phyloP scores from a whole-genome alignment of 257 asterid species.

The Plectranthus barbatus region DNA sequence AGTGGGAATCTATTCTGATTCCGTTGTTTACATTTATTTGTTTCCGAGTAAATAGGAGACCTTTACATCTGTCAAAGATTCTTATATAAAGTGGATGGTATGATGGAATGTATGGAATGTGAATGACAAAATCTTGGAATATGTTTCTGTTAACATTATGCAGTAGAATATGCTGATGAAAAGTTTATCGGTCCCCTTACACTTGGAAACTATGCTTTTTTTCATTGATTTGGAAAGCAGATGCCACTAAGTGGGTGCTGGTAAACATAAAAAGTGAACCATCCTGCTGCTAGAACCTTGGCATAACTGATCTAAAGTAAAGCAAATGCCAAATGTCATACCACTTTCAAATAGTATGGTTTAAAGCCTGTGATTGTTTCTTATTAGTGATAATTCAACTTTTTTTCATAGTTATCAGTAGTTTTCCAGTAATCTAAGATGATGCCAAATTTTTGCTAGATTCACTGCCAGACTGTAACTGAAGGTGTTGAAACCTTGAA shows the following conservation, averaged over 20 bases:
- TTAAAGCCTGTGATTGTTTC: not conserved
- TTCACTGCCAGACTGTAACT: constrained; percentile 66
- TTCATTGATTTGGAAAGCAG: not conserved
- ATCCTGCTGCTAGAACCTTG: not conserved
- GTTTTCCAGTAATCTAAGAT: not conserved
- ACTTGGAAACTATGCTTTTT: not conserved
- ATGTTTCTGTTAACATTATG: not conserved
- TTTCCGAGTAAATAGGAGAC: not conserved
- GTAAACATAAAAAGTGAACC: not conserved
- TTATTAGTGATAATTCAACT: not conserved
- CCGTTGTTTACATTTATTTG: not conserved
- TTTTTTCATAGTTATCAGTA: not conserved
- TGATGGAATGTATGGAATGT: not conserved
- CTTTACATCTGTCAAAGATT: not conserved
- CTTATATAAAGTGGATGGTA: constrained; percentile 1
- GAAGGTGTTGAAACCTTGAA: constrained; percentile 53
- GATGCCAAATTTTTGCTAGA: constrained; percentile 26
- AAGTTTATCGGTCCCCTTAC: not conserved
- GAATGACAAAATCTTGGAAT: not conserved
- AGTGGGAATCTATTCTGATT: not conserved
- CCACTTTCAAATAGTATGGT: not conserved
- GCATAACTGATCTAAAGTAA: not conserved
- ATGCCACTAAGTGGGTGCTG: not conserved
- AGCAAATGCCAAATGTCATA: not conserved
- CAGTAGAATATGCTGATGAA: not conserved